Evolutionary conservation across 345 rosid species (phyloP), one percentile per base, ranked within the genome.

Genomic region (Draba incana): DNA sequence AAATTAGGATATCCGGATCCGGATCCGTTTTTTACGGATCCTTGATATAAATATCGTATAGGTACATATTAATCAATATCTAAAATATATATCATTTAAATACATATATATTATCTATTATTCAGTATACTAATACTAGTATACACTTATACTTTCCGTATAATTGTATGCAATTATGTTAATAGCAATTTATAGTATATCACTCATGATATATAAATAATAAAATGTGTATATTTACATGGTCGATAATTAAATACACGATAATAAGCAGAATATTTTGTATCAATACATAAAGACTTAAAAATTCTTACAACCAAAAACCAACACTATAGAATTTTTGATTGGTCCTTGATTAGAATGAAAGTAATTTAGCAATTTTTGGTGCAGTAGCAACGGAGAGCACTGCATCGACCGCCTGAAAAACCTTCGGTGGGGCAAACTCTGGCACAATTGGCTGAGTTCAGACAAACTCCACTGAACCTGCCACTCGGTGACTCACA

Each of bases 391-490:
- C 77, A 74, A 59, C 62, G 14, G 33, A 74, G 67, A 33, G 10
- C 15, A 7, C 3, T 43, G 68, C 77, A 74, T n/a, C n/a, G 28
- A 35, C 77, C 77, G 20, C 72, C 16, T 50, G 72, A 5, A 12
- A 28, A 44, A 43, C 72, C 72, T 59, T 73, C 77, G 3, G 6
- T 2, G 15, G 30, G 6, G 48, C 77, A 73, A 66, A 12, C 16
- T 28, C 23, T 24, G 55, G 48, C 67, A 59, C 77, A 73, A 38
- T 1, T 73, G 8, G 38, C 6, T 58, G 67, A 27, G 56, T 66
- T 73, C 14, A 73, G 71, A 60, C 77, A 73, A 20, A 66, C 3
- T 58, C 77, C 77, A 33, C 15, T 1, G 49, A 66, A 73, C 20
- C 16, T 73, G 2, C 2, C 0, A 64, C 77, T 66, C 6, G 33